phyloP scores from a whole-genome alignment of 495 filamentous ascomycete genomes.

The Penicillium subrubescens region DNA sequence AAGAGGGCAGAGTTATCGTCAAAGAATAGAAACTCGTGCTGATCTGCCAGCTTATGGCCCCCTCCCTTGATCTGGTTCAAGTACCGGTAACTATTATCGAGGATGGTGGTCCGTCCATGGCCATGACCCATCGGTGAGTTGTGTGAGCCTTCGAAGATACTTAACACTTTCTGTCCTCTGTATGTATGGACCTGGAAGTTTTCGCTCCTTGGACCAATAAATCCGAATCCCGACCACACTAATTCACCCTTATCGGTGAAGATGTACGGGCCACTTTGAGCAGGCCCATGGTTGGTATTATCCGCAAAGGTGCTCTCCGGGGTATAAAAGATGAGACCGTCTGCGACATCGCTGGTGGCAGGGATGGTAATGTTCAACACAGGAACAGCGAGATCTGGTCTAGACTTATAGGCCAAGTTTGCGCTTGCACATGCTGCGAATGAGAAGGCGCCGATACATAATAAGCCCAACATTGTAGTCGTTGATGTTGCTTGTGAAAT shows the following conservation, averaged over 20 bases:
- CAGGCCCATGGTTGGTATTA: slow-evolving; percentile 44
- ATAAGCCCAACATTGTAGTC: background rate
- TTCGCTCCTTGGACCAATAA: slow-evolving; percentile 44
- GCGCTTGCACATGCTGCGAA: slow-evolving; percentile 1
- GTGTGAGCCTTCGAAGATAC: slow-evolving; percentile 46
- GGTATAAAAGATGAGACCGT: slow-evolving; percentile 52
- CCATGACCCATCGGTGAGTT: background rate
- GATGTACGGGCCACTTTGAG: slow-evolving; percentile 51
- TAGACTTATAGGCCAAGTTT: slow-evolving; percentile 37
- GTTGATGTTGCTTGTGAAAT: background rate
- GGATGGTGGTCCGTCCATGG: slow-evolving; percentile 27
- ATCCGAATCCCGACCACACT: slow-evolving; percentile 51
- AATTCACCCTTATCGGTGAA: slow-evolving; percentile 47
- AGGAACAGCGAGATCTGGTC: slow-evolving; percentile 49
- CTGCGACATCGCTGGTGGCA: slow-evolving; percentile 39
- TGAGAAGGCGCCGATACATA: background rate
- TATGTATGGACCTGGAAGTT: slow-evolving; percentile 37
- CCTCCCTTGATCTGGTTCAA: slow-evolving; percentile 41
- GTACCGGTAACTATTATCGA: slow-evolving; percentile 50
- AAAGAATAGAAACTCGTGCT: slow-evolving; percentile 49
- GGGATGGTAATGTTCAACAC: slow-evolving; percentile 53
- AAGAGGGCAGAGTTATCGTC: slow-evolving; percentile 32
- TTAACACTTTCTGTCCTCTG: slow-evolving; percentile 45
- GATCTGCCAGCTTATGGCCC: slow-evolving; percentile 45
- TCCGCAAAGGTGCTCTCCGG: slow-evolving; percentile 48